phyloP scores from a whole-genome alignment of 2,329 filamentous ascomycete genomes.

The Xylaria multiplex region DNA sequence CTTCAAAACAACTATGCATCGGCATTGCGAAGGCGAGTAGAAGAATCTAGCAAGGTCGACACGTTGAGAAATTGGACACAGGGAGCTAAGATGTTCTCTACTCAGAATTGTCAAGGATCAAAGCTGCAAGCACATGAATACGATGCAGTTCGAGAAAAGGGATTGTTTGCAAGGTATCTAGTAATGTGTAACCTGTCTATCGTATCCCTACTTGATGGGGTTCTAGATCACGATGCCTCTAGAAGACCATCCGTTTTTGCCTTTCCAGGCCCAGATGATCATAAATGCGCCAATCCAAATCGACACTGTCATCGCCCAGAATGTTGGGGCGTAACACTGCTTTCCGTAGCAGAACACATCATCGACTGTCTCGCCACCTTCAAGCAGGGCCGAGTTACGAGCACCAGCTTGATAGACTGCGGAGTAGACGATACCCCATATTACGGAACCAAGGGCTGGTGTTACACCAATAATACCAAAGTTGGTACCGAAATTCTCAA shows the following conservation, averaged over 20 bases:
- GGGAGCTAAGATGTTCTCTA: not conserved
- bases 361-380: slow-evolving; percentile 50
- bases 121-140: slow-evolving; percentile 11
- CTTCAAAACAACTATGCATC: not conserved
- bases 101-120: not conserved
- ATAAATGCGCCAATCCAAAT: slow-evolving; percentile 80
- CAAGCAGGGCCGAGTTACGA: slow-evolving; percentile 51
- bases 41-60: not conserved
- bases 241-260: slow-evolving; percentile 76
- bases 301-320: slow-evolving; percentile 85
- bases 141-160: not conserved
- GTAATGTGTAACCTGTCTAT: slow-evolving; percentile 20
- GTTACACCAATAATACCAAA: slow-evolving; percentile 96
- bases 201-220: slow-evolving; percentile 8
- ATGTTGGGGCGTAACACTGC: slow-evolving; percentile 81
- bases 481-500: slow-evolving; percentile 98
- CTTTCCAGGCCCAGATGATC: slow-evolving; percentile 84
- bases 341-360: slow-evolving; percentile 81
- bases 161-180: not conserved
- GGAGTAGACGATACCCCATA: slow-evolving; percentile 93
- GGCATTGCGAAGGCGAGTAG: not conserved
- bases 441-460: slow-evolving; percentile 84
- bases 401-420: slow-evolving; percentile 78
- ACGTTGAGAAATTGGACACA: not conserved
- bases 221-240: slow-evolving; percentile 74